Conservation (phyloP, 495 filamentous ascomycete species). For the Aspergillus egyptiacus region DNA sequence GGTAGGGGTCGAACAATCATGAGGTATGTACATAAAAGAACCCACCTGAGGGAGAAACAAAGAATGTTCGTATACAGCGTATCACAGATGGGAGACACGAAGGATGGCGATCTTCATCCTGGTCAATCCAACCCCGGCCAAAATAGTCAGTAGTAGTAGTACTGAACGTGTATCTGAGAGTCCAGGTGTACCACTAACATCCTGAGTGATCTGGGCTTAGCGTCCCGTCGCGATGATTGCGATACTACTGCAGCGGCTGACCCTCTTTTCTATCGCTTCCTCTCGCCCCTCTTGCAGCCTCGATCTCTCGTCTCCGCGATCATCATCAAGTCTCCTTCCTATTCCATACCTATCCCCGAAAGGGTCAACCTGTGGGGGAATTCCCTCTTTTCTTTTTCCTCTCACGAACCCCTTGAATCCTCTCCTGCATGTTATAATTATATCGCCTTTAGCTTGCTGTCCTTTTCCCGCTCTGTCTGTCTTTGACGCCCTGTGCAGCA, state of each 20-base stretch:
- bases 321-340: slow-evolving; percentile 4
- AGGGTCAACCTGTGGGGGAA: slow-evolving; percentile 2
- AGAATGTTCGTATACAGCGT: neutral
- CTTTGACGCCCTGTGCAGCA: neutral
- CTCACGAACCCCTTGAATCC: neutral
- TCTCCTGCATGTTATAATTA: neutral
- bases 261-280: slow-evolving; percentile 6
- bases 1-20: neutral
- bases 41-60: neutral
- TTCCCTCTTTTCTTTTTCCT: slow-evolving; percentile 8
- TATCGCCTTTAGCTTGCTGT: neutral
- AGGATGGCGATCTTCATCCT: neutral
- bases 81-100: neutral
- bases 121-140: slow-evolving; percentile 6
- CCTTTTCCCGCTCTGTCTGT: neutral
- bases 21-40: too few relatives aligned
- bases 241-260: slow-evolving; percentile 1
- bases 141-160: slow-evolving; percentile 15
- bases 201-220: neutral
- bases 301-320: neutral
- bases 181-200: too few relatives aligned
- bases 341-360: neutral
- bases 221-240: too few relatives aligned
- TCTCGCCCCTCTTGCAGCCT: slow-evolving; percentile 2
- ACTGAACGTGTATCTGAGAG: too few relatives aligned